Conservation (phyloP, 2,329 filamentous ascomycete genomes). For the Sordariomycetes sp. region DNA sequence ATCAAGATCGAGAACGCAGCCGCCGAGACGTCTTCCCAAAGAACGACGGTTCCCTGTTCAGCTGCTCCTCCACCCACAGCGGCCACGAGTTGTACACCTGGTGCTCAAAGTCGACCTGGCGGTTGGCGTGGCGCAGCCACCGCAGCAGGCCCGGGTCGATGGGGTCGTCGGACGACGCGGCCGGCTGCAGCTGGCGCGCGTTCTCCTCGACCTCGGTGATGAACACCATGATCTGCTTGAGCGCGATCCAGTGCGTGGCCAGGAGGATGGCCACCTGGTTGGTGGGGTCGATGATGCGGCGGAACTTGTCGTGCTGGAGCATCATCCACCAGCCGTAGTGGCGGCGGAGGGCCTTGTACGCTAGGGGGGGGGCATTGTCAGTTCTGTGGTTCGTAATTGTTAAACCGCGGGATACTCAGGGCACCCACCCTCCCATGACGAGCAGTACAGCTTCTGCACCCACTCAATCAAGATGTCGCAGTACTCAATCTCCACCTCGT, state of each 20-base stretch:
- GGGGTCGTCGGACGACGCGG: slow-evolving; percentile 8
- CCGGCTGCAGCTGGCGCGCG: slow-evolving; percentile 17
- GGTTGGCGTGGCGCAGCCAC: slow-evolving; percentile 41
- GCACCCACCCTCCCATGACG: slow-evolving; percentile 41
- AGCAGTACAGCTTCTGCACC: slow-evolving; percentile 38
- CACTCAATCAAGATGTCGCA: slow-evolving; percentile 32
- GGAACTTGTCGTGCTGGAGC: slow-evolving; percentile 40
- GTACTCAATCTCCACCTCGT: slow-evolving; percentile 33
- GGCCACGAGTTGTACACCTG: slow-evolving; percentile 40
- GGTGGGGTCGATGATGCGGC: slow-evolving; percentile 33
- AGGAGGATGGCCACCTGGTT: slow-evolving; percentile 36
- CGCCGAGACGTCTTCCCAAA: slow-evolving; percentile 24
- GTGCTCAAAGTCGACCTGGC: slow-evolving; percentile 31
- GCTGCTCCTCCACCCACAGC: slow-evolving; percentile 40
- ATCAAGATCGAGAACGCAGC: too few relatives aligned
- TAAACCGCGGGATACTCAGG: neutral
- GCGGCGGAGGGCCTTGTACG: slow-evolving; percentile 35
- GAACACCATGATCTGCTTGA: slow-evolving; percentile 42
- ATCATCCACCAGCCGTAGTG: slow-evolving; percentile 50
- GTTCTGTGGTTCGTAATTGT: neutral
- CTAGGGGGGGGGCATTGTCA: slow-evolving; percentile 15
- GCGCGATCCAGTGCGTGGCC: slow-evolving; percentile 41
- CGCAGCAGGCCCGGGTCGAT: slow-evolving; percentile 32
- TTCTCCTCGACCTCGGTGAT: slow-evolving; percentile 30
- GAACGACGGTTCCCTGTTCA: slow-evolving; percentile 30